Evolutionary conservation across 2,329 filamentous ascomycete species (phyloP), one percentile per base, ranked within the genome.

Genomic region (Penicillium capsulatum): DNA sequence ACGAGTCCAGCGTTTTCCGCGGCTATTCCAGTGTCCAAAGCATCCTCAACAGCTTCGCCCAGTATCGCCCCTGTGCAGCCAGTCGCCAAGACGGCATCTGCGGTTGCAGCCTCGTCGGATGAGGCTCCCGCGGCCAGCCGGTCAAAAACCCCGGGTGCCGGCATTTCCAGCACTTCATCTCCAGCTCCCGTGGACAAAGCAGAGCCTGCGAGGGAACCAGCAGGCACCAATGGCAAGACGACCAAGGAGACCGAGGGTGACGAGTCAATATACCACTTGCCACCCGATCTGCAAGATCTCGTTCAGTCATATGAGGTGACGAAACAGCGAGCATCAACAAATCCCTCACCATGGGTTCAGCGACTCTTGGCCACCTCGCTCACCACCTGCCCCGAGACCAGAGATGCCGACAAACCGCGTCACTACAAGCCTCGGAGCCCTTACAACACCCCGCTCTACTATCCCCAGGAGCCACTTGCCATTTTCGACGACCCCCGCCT

Each of bases 231-330:
- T 48, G 75, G 77, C 16, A 73, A 78, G 35, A 44, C 45, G 11
- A 44, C 61, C 13, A 71, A 73, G 53, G 69, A 68, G 35, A 55
- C 68, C n/a, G 72, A 74, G 39, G 68, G 69, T 14, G 83, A 87
- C 44, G 86, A 96, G 66, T 92, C 86, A 9, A 84, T 96, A 54
- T 98, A 91, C 64, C 90, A 97, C 63, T 77, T 98, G 26, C 92
- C 92, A 3, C 80, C 89, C 5, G 88, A 86, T 19, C 71, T 98
- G 38, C 86, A 89, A 58, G 92, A 98, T 61, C 74, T 98, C 22
- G 79, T 97, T 13, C 87, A 95, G 42, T 89, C 90, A 0, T 96
- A 90, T 59, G 90, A 97, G 63, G 76, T 81, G 10, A 86, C 86
- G 2, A 91, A 86, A 68, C 81, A 80, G 57, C 80, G 84, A 20